Base-by-base conservation (phyloP, 352 stramenopile genomes). In the Globisporangium mamillatum region DNA sequence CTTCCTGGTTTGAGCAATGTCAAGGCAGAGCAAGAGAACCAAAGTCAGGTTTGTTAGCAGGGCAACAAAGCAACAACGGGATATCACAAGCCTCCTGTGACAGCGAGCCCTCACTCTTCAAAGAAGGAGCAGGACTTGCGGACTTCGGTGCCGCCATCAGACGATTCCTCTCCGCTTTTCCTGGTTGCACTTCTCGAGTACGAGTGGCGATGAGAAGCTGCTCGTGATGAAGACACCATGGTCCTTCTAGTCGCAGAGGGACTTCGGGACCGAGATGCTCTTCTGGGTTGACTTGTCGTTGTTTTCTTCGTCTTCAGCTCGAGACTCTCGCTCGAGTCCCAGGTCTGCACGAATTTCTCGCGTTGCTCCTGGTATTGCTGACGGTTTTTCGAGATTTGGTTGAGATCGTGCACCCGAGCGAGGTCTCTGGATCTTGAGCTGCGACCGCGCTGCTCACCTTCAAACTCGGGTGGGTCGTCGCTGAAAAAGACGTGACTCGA, bases 61-160 rank as follows among this genome's bases (percentile, higher is more conserved):
- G 4, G 29, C 29, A 32, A 32, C 29, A 32, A 4, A 32, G 29
- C 29, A 32, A 32, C 29, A 32, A 32, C 4, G 29, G 29, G 29
- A 7, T 32, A 32, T 1, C 4, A 32, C 29, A 32, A 32, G 29
- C 4, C 29, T 32, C 29, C 29, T 32, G 29, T 32, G 29, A 32
- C 7, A 32, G 29, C 29, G 4, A n/a, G 41, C 16, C 41, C 73
- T 52, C 66, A 77, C 36, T 82, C 78, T 64, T 90, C 78, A 61
- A 88, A 90, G 64, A 88, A 92, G 0, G 79, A 60, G 68, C 81
- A 74, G 0, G 80, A 86, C 0, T 71, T 73, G 44, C 72, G 70
- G 9, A 80, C 24, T 56, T 76, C 73, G 14, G 16, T 25, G 18
- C 76, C 67, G 25, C 25, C 53, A 20, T 22, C 27, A 8, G 52